phyloP scores from a whole-genome alignment of 192 early-diverging fungal genomes.

The Dissophora globulifera region DNA sequence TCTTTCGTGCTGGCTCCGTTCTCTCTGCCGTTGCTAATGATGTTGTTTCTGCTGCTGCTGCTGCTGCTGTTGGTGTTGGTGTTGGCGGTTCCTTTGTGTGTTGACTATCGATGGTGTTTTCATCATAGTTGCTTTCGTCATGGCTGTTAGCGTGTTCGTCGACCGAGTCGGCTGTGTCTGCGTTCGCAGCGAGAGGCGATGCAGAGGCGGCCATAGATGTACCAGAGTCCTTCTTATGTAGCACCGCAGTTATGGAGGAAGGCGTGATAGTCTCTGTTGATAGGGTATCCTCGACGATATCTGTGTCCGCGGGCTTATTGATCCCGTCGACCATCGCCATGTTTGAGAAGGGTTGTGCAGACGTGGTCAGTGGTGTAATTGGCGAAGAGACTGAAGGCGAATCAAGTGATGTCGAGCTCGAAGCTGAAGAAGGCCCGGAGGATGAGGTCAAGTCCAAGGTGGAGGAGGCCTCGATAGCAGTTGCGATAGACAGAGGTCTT shows the following conservation, averaged over 20 bases:
- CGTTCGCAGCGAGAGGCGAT: too few species aligned
- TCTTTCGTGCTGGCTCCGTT: too few species aligned
- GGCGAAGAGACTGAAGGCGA: constrained; percentile 11
- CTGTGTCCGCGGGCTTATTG: too few species aligned
- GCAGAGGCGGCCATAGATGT: constrained; percentile 39
- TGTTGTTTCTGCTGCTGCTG: neutral
- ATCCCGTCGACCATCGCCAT: constrained; percentile 4
- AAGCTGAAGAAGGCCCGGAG: constrained; percentile 2
- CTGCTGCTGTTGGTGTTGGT: neutral
- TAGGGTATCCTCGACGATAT: too few species aligned
- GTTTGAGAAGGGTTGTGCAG: constrained; percentile 1
- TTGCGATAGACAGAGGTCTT: neutral
- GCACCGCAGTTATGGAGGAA: constrained; percentile 3
- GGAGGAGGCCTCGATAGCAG: neutral
- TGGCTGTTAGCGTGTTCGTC: neutral
- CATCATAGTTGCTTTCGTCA: too few species aligned
- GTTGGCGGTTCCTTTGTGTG: too few species aligned
- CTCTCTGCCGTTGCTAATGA: neutral
- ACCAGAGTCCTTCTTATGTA: constrained; percentile 50
- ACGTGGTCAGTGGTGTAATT: neutral
- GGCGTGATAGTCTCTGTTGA: too few species aligned
- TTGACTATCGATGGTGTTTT: too few species aligned
- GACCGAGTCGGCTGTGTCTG: too few species aligned
- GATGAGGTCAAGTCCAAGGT: neutral
- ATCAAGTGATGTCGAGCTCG: constrained; percentile 7